These are phyloP conservation scores for Durio zibethinus DNA, from an alignment of 345 rosid genomes.

Conservation along the genomic window DNA sequence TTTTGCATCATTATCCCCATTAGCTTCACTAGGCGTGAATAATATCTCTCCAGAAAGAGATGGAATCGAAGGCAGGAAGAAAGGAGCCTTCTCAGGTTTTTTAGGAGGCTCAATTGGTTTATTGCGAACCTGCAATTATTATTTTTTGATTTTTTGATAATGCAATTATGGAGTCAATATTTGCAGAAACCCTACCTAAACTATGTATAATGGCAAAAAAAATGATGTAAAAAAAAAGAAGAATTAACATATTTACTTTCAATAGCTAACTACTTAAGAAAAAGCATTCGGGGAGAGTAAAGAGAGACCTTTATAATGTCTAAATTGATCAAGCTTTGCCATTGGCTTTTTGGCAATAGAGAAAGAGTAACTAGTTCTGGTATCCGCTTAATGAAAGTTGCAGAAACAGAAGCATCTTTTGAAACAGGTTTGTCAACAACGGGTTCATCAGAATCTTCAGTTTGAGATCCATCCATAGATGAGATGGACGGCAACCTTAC, in stretches of 20 bases:
- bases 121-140: constrained; percentile 56
- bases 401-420: constrained; percentile 29
- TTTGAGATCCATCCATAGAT: constrained; percentile 48
- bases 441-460: constrained; percentile 40
- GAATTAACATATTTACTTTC: neutral
- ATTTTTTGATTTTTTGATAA: neutral
- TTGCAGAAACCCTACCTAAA: neutral
- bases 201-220: neutral
- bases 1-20: constrained; percentile 31
- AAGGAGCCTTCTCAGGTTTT: constrained; percentile 86
- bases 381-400: constrained; percentile 48
- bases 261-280: neutral
- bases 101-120: constrained; percentile 94
- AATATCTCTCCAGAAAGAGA: constrained; percentile 85
- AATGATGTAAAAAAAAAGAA: neutral
- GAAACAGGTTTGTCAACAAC: constrained; percentile 27
- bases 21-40: constrained; percentile 56
- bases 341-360: constrained; percentile 86
- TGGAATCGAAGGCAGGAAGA: constrained; percentile 83
- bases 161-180: neutral
- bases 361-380: constrained; percentile 94
- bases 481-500: constrained; percentile 82
- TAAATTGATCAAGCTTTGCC: constrained; percentile 94
- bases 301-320: constrained; percentile 82
- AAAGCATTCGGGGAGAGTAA: neutral